phyloP scores from a whole-genome alignment of 345 rosid genomes.

The Ailanthus altissimus region DNA sequence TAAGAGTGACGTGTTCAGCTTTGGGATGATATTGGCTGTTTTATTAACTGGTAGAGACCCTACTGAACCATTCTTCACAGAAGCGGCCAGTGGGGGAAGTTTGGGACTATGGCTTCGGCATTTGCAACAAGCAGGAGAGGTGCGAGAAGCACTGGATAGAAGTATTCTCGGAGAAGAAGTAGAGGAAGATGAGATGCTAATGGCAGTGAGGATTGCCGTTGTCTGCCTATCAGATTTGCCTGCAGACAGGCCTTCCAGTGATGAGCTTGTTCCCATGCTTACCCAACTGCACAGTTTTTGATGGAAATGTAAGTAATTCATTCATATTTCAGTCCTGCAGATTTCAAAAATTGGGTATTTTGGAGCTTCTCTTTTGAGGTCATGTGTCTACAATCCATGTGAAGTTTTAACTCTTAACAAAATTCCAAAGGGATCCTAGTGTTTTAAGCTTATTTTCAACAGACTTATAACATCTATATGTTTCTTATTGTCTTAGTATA shows the following conservation, averaged over 20 bases:
- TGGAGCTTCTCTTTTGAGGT: not conserved
- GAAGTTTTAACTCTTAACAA: constrained; percentile 4
- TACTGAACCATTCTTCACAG: constrained; percentile 57
- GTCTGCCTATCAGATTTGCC: constrained; percentile 86
- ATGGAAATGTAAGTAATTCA: constrained; percentile 35
- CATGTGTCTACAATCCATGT: constrained; percentile 14
- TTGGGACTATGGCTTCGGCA: constrained; percentile 82
- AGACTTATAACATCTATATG: not conserved
- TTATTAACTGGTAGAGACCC: constrained; percentile 85
- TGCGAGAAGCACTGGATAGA: constrained; percentile 76
- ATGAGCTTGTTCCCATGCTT: constrained; percentile 90
- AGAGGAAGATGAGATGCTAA: constrained; percentile 96
- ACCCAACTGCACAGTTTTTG: constrained; percentile 93
- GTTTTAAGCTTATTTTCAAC: not conserved
- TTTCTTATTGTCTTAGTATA: not conserved
- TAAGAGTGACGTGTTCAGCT: constrained; percentile 89
- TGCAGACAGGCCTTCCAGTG: constrained; percentile 89
- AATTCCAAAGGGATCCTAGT: constrained; percentile 1
- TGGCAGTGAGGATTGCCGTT: constrained; percentile 89
- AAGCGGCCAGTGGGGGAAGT: constrained; percentile 61
- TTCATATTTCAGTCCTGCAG: constrained; percentile 7
- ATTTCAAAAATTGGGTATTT: constrained; percentile 23
- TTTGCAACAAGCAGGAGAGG: constrained; percentile 87
- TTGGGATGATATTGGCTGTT: constrained; percentile 89
- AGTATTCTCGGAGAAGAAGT: constrained; percentile 85